Conservation (phyloP, 768 basidiomycete species). For the Phaeolepiota aurea region DNA sequence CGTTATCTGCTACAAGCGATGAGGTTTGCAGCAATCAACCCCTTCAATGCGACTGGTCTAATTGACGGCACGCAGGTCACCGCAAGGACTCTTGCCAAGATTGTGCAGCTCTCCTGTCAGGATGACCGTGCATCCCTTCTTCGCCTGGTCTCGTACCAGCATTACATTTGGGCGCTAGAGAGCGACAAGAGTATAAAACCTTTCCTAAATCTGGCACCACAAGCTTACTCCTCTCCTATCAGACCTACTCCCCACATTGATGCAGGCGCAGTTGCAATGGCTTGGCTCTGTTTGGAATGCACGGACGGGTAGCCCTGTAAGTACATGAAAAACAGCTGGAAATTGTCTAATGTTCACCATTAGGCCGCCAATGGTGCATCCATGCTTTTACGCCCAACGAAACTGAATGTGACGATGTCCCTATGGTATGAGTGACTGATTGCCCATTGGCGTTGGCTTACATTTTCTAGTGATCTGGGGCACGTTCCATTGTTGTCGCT, state of each 20-base stretch:
- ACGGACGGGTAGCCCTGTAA: slow-evolving; percentile 13
- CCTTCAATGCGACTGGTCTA: no score
- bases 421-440: slow-evolving; percentile 26
- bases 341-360: slow-evolving; percentile 8
- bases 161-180: slow-evolving; percentile 43
- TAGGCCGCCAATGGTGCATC: slow-evolving; percentile 23
- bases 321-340: slow-evolving; percentile 4
- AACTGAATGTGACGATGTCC: slow-evolving; percentile 25
- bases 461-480: slow-evolving; percentile 27
- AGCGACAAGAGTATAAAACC: slow-evolving; percentile 33
- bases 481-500: slow-evolving; percentile 31
- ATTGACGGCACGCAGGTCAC: not conserved
- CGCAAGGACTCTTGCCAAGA: slow-evolving; percentile 2
- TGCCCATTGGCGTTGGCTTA: slow-evolving; percentile 4
- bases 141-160: slow-evolving; percentile 45
- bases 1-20: no score
- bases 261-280: slow-evolving; percentile 37
- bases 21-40: no score
- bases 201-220: no score
- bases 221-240: no score
- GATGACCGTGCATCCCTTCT: slow-evolving; percentile 24
- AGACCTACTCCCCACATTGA: slow-evolving; percentile 11
- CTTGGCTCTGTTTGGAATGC: slow-evolving; percentile 40
- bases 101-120: slow-evolving; percentile 31
- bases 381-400: slow-evolving; percentile 34